phyloP scores from a whole-genome alignment of 1,284 basidiomycete genomes.

The Austropuccinia psidii region DNA sequence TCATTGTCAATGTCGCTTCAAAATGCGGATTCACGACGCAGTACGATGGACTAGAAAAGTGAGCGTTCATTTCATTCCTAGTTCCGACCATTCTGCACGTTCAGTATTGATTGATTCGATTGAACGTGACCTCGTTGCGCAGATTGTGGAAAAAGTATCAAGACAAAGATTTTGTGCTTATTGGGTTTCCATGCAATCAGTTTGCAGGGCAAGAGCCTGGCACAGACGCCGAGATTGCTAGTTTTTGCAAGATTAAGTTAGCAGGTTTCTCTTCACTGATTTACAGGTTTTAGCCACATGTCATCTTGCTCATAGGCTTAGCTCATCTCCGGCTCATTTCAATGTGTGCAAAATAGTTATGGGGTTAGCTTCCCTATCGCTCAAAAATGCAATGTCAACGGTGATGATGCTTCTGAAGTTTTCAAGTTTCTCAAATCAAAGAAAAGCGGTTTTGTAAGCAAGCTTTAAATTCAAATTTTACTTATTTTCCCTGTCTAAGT shows the following conservation, averaged over 20 bases:
- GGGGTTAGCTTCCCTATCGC: conserved; percentile 21
- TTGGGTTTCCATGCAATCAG: conserved; percentile 31
- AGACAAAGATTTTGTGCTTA: conserved; percentile 17
- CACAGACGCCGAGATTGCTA: conserved; percentile 12
- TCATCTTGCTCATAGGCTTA: too few relatives aligned
- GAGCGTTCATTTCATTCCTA: too few relatives aligned
- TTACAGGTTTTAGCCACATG: too few relatives aligned
- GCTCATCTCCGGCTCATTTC: too few relatives aligned
- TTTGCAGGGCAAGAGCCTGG: conserved; percentile 31
- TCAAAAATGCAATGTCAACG: conserved; percentile 32
- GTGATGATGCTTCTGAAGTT: conserved; percentile 1
- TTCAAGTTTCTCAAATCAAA: conserved; percentile 21
- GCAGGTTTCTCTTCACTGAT: too few relatives aligned
- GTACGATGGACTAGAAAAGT: conserved; percentile 27
- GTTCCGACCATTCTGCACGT: too few relatives aligned
- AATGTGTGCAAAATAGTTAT: conserved; percentile 27
- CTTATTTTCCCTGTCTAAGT: background rate
- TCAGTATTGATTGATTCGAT: too few relatives aligned
- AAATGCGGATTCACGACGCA: conserved; percentile 28
- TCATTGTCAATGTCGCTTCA: conserved; percentile 26
- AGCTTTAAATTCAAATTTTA: too few relatives aligned
- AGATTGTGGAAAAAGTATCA: conserved; percentile 31
- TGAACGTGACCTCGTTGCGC: too few relatives aligned
- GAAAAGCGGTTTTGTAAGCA: conserved; percentile 22
- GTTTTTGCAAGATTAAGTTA: conserved; percentile 25